A percentile compares a stretch with the other conserved stretches of the same genome.
Evolutionary conservation across 1,139 yeast species (phyloP).

Genomic region (Geotrichum reessii): DNA sequence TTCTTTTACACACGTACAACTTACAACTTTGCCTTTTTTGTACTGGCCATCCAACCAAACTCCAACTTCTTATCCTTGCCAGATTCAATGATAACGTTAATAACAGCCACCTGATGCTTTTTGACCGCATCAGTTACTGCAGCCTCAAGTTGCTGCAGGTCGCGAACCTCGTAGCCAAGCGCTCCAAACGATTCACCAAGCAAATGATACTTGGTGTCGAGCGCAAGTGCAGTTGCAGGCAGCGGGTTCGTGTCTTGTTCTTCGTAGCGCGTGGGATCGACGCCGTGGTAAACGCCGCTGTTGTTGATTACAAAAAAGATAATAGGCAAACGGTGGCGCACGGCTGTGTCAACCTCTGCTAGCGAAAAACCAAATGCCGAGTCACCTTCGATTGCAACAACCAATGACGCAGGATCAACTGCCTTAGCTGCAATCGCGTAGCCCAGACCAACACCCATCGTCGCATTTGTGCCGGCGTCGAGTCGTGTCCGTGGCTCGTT

Average conservation of each 20-base stretch:
- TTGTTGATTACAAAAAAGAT: slow-evolving; percentile 60
- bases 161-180: slow-evolving; percentile 44
- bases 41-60: slow-evolving; percentile 59
- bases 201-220: slow-evolving; percentile 50
- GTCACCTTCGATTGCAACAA: slow-evolving; percentile 62
- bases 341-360: slow-evolving; percentile 60
- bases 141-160: slow-evolving; percentile 37
- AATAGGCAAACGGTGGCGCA: slow-evolving; percentile 47
- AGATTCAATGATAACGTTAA: slow-evolving; percentile 54
- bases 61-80: slow-evolving; percentile 49
- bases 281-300: slow-evolving; percentile 62
- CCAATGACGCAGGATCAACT: slow-evolving; percentile 42
- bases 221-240: slow-evolving; percentile 54
- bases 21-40: slow-evolving; percentile 28
- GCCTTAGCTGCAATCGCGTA: slow-evolving; percentile 58
- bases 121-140: slow-evolving; percentile 42
- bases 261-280: slow-evolving; percentile 36
- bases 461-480: slow-evolving; percentile 68
- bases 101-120: slow-evolving; percentile 40
- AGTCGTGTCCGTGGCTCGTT: slow-evolving; percentile 48
- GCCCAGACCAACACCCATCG: slow-evolving; percentile 66
- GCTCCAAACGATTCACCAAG: slow-evolving; percentile 53
- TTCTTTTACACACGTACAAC: not conserved
- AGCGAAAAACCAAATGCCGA: slow-evolving; percentile 69
- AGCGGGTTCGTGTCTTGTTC: slow-evolving; percentile 30